phyloP scores from a whole-genome alignment of 2,329 filamentous ascomycete species.

The Fusarium scirpi region DNA sequence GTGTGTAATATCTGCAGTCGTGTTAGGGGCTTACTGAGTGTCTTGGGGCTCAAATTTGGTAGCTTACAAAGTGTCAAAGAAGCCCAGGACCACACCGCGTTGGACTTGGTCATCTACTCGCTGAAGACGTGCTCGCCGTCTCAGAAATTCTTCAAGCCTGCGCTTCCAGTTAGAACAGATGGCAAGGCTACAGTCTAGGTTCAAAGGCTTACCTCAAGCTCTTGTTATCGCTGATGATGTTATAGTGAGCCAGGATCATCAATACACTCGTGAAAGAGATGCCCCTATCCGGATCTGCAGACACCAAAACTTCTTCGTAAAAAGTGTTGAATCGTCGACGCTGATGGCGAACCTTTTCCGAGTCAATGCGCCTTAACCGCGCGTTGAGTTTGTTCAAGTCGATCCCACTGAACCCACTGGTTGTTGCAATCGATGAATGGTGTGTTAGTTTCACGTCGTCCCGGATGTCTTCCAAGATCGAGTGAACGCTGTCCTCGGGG shows the following conservation, averaged over 20 bases:
- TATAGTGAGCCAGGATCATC: constrained; percentile 98
- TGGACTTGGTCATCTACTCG: constrained; percentile 95
- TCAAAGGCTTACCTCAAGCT: constrained; percentile 75
- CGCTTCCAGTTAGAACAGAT: constrained; percentile 45
- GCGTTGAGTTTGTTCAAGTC: constrained; percentile 81
- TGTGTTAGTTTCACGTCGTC: constrained; percentile 64
- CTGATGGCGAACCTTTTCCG: constrained; percentile 78
- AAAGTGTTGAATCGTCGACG: constrained; percentile 91
- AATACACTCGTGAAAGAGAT: constrained; percentile 93
- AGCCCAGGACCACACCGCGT: constrained; percentile 88
- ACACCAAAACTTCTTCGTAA: constrained; percentile 95
- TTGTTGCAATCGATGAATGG: constrained; percentile 67
- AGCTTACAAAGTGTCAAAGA: constrained; percentile 88
- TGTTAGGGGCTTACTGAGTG: constrained; percentile 15
- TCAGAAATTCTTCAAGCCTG: constrained; percentile 92
- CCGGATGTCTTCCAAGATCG: constrained; percentile 86
- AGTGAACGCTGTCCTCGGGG: constrained; percentile 86
- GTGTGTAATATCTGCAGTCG: constrained; percentile 76
- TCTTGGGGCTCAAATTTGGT: background rate
- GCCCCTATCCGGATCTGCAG: constrained; percentile 87
- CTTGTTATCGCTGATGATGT: constrained; percentile 98
- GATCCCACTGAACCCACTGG: constrained; percentile 68
- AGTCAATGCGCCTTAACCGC: constrained; percentile 79
- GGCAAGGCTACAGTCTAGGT: too few species aligned
- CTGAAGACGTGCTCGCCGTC: constrained; percentile 88